Conservation (phyloP, 139 green algal species). For the Chlorella sorokiniana region DNA sequence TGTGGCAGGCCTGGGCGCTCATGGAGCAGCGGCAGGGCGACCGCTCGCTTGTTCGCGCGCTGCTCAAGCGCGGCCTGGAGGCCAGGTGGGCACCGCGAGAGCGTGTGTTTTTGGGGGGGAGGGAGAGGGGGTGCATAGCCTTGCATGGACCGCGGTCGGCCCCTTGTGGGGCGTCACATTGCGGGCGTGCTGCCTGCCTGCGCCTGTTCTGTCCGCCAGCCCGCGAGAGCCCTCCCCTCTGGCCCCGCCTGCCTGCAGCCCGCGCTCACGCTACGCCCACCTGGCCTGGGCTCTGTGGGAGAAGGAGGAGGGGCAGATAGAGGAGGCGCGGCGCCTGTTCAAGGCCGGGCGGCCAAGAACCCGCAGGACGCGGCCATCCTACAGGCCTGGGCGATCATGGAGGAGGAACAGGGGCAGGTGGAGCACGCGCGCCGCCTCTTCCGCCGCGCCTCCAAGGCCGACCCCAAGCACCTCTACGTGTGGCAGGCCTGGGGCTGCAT, state of each 20-base stretch:
- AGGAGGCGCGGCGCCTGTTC: conserved; percentile 77
- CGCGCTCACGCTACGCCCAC: conserved; percentile 68
- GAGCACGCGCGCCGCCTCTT: conserved; percentile 74
- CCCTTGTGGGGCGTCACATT: neutral
- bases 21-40: conserved; percentile 76
- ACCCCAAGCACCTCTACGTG: conserved; percentile 75
- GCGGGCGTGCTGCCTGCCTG: neutral
- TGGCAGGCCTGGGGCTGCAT: conserved; percentile 94
- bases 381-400: conserved; percentile 79
- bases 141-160: too few relatives aligned
- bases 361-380: conserved; percentile 82
- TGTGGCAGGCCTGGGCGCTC: conserved; percentile 90
- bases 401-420: conserved; percentile 64
- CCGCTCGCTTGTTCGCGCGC: conserved; percentile 51
- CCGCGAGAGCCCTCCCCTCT: neutral
- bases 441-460: conserved; percentile 59
- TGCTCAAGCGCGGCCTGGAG: conserved; percentile 68
- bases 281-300: conserved; percentile 82
- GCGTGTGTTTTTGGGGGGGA: neutral
- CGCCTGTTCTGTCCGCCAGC: neutral
- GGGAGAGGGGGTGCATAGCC: neutral
- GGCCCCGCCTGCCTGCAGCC: neutral
- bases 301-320: conserved; percentile 65
- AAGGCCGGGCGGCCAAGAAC: conserved; percentile 76
- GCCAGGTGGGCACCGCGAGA: conserved; percentile 18